Evolutionary conservation across 1,139 yeast species (phyloP).

Genomic region (Lodderomyces orthopsilosis): DNA sequence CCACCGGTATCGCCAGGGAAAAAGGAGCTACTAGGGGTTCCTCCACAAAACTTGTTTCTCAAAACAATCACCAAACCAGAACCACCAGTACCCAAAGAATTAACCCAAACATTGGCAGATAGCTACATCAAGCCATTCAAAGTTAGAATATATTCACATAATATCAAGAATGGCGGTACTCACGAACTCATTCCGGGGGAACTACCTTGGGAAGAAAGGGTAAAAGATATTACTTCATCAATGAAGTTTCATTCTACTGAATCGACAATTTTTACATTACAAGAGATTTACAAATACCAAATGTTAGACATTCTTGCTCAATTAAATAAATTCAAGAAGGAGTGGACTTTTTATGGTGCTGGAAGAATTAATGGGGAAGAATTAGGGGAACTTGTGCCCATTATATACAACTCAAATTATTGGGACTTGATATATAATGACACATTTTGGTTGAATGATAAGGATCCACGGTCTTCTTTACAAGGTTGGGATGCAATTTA

Average conservation of each 20-base stretch:
- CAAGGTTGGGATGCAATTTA: constrained; percentile 59
- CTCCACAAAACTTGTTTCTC: constrained; percentile 6
- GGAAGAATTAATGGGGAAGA: constrained; percentile 36
- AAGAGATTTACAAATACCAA: constrained; percentile 36
- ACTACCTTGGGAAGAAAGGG: constrained; percentile 28
- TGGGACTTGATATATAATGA: constrained; percentile 34
- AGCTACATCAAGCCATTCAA: constrained; percentile 17
- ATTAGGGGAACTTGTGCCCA: constrained; percentile 36
- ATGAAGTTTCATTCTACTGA: constrained; percentile 24
- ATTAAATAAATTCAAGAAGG: constrained; percentile 24
- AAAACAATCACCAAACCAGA: constrained; percentile 19
- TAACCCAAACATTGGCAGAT: constrained; percentile 14
- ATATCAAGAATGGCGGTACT: constrained; percentile 36
- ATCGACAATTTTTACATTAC: constrained; percentile 33
- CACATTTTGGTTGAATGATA: constrained; percentile 36
- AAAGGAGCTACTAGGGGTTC: constrained; percentile 6
- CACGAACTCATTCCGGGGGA: constrained; percentile 29
- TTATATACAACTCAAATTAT: constrained; percentile 26
- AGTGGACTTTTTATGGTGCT: constrained; percentile 32
- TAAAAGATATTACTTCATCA: constrained; percentile 24
- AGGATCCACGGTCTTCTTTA: constrained; percentile 22
- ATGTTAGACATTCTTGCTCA: constrained; percentile 29
- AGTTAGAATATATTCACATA: constrained; percentile 39
- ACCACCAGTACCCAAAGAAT: constrained; percentile 19
- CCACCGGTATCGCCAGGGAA: constrained; percentile 8